Conservation (phyloP, 2,329 filamentous ascomycete genomes). For the Lomentospora prolificans region DNA sequence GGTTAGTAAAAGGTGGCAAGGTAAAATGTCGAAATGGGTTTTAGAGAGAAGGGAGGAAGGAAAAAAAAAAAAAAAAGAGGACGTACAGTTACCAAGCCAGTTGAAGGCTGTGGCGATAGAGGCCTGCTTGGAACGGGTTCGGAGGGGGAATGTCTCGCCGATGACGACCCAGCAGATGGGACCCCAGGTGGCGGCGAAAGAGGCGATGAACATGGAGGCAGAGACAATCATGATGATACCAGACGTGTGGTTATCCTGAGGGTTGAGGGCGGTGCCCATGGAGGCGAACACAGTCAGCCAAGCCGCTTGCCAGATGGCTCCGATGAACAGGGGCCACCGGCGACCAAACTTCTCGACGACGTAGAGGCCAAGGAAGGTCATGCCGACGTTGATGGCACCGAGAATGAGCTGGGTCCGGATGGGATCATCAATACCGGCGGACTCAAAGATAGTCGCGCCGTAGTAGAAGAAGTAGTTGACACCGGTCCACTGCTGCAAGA, state of each 20-base stretch:
- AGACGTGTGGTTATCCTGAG: constrained; percentile 31
- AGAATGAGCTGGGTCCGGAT: constrained; percentile 61
- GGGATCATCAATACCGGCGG: constrained; percentile 55
- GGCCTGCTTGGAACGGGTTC: constrained; percentile 44
- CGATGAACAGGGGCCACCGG: constrained; percentile 56
- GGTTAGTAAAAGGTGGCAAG: background rate
- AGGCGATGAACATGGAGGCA: constrained; percentile 65
- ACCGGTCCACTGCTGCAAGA: constrained; percentile 46
- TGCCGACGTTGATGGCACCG: constrained; percentile 56
- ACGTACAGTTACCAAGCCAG: constrained; percentile 49
- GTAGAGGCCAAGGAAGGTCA: constrained; percentile 58
- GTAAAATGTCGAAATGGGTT: background rate
- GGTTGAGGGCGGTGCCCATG: constrained; percentile 38
- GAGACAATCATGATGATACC: constrained; percentile 63
- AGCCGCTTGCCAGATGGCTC: constrained; percentile 56
- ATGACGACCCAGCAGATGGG: constrained; percentile 61
- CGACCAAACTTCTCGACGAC: constrained; percentile 60
- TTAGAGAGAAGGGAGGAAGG: background rate
- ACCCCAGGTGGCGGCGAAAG: constrained; percentile 61
- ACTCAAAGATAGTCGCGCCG: constrained; percentile 56
- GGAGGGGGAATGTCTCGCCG: constrained; percentile 54
- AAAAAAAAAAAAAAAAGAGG: background rate
- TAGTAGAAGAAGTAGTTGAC: constrained; percentile 56
- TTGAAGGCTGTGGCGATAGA: constrained; percentile 44
- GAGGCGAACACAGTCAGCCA: constrained; percentile 57